Base-by-base conservation (phyloP, 2,329 filamentous ascomycete species). In the Aspergillus glaucus region DNA sequence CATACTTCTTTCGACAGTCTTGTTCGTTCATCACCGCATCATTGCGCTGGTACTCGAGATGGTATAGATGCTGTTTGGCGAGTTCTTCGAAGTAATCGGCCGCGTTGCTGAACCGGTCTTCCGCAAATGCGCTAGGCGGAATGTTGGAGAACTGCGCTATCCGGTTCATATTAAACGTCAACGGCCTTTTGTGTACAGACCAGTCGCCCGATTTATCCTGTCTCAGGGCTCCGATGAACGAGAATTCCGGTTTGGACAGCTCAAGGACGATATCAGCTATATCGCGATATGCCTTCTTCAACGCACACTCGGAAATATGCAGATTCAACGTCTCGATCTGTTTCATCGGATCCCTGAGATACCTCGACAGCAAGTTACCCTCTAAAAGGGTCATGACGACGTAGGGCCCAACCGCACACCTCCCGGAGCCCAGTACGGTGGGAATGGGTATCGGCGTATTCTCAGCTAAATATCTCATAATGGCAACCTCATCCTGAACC, bases 131-230 rank as follows among this genome's bases (percentile, higher is more conserved):
- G 40, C 24, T 28, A 22, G 36, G 50, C 15, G 56, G 52, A 30
- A 60, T 51, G 39, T 55, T 55, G 12, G 54, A 57, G 47, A 61
- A 58, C 47, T 60, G 61, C 28, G 51, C 53, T 43, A 60, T 54
- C 19, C 51, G 46, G 49, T 64, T 66, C 59, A 64, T 62, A 30
- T 62, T 60, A 21, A 56, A 55, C 37, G 61, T 61, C 15, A 62
- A 17, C 5, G 58, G 60, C 6, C 55, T 43, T 14, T 56, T 53
- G 21, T 28, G 22, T 17, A 58, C 51, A 43, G 28, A 49, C 54
- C 52, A 62, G 0, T 22, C 37, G 12, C 47, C 57, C 9, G 43
- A 42, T n/a, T 51, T 40, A 12, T 55, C 49, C 41, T 45, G 42
- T 15, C 43, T 37, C 2, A 63, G 24, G 21, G 56, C 56, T 34